Percentiles rank a stretch among this genome's conserved stretches.
Evolutionary conservation across 345 rosid genomes (phyloP).

Genomic region (Boechera stricta): DNA sequence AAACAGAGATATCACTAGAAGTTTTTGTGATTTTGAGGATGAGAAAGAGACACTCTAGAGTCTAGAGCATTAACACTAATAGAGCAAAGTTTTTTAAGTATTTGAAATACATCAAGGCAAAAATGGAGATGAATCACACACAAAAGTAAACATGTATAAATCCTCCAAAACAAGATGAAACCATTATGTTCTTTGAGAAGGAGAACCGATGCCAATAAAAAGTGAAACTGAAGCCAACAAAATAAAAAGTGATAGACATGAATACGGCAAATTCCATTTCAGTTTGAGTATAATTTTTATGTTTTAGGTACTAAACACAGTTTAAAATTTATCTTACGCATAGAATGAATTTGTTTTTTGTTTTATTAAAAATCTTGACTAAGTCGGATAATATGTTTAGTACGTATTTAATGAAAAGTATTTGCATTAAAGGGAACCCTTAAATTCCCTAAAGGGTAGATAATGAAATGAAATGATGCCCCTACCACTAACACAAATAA

Average conservation of each 20-base stretch:
- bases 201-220: background rate
- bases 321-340: background rate
- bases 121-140: background rate
- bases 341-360: background rate
- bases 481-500: conserved; percentile 39
- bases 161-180: background rate
- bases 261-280: too few relatives aligned
- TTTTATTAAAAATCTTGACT: background rate
- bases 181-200: background rate
- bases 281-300: background rate
- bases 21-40: background rate
- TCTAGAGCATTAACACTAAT: background rate
- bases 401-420: conserved; percentile 10
- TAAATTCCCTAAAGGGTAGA: conserved; percentile 43
- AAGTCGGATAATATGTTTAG: background rate
- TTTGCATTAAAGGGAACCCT: conserved; percentile 24
- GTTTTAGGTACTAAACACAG: background rate
- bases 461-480: conserved; percentile 41
- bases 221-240: background rate
- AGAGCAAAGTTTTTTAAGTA: background rate
- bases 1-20: background rate
- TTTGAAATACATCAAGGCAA: background rate
- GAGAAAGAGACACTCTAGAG: too few relatives aligned
- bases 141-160: background rate
- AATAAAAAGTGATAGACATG: background rate